A percentile compares a stretch with the other conserved stretches of the same genome.
phyloP scores from a whole-genome alignment of 192 early-diverging fungal species.

The Backusella psychrophila region DNA sequence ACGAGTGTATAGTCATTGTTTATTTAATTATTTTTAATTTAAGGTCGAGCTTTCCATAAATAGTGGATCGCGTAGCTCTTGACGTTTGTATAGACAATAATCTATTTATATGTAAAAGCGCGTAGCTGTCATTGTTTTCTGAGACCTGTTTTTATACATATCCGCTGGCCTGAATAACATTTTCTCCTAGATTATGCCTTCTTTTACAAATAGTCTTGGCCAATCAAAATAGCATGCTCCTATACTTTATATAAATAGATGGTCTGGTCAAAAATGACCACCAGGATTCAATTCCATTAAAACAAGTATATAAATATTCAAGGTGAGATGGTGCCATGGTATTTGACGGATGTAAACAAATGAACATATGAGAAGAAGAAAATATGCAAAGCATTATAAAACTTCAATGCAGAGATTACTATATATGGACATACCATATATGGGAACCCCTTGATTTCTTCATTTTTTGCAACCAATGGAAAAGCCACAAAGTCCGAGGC shows the following conservation, averaged over 20 bases:
- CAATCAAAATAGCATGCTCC: too few species aligned
- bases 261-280: not conserved
- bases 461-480: not conserved
- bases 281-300: not conserved
- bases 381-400: not conserved
- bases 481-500: constrained; percentile 4
- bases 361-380: not conserved
- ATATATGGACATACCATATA: not conserved
- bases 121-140: not conserved
- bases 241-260: not conserved
- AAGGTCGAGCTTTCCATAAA: not conserved
- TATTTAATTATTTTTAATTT: not conserved
- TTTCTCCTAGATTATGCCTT: not conserved
- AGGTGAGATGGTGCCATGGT: too few species aligned
- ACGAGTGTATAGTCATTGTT: not conserved
- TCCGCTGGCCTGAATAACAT: too few species aligned
- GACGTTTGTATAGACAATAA: not conserved
- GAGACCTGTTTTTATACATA: not conserved
- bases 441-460: not conserved
- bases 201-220: not conserved
- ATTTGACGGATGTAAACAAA: not conserved
- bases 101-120: not conserved
- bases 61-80: not conserved
- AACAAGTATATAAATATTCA: not conserved
- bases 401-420: not conserved